Evolutionary conservation across 345 rosid species (phyloP), one percentile per base, ranked within the genome.

Genomic region (Litchi chinensis): DNA sequence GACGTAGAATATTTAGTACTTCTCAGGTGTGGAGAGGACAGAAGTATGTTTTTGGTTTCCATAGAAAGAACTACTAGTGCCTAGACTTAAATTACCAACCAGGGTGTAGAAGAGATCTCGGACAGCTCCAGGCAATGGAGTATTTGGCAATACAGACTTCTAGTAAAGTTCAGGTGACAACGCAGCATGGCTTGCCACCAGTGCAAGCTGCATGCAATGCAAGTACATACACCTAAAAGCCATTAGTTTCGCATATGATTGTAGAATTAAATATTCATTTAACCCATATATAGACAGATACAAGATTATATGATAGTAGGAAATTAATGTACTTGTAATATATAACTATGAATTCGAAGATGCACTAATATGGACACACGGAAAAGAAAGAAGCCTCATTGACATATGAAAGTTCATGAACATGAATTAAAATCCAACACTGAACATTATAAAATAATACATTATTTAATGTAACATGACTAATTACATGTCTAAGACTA

Each of bases 81-180:
- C 6, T 72, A 41, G 24, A 37, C 60, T 32, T 11, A 60, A 22
- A 44, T 44, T 46, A 77, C 80, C 68, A 7, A 86, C 88, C 89
- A 21, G 87, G 87, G 10, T 81, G 79, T 50, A 92, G 79, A 68
- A 86, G 88, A 72, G 88, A 72, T 85, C 87, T 65, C 65, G 68
- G 79, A 90, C 78, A 44, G 85, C 80, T 76, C 88, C 82, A 39
- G 97, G 94, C 92, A 89, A 86, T 0, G 86, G 87, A 18, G 93
- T 83, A 82, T 86, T 88, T 2, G 93, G 94, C 77, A 90, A 68
- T 70, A 77, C 79, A 22, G 83, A 57, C 2, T 88, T 82, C 97
- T 94, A 92, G 78, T 90, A 90, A 22, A 69, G 74, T 63, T 89
- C 86, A 10, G 91, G 92, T 24, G 89, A 63, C 8, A 81, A 9